Evolutionary conservation across 306 rosid genomes (phyloP).

Genomic region (Urtica urens): DNA sequence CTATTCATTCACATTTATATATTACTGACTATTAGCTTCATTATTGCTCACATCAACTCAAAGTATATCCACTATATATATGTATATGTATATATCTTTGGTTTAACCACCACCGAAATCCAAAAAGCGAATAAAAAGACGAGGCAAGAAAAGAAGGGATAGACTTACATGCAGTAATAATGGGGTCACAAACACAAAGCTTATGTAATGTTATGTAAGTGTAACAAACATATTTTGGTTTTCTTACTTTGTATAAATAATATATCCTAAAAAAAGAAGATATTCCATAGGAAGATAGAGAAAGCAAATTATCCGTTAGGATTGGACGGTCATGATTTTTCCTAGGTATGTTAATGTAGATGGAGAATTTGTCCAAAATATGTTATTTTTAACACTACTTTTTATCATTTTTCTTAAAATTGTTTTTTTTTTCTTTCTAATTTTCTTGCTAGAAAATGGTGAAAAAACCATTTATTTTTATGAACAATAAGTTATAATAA

Average conservation of each 20-base stretch:
- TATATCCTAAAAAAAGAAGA: too few relatives aligned
- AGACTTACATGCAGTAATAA: too few relatives aligned
- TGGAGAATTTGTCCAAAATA: too few relatives aligned
- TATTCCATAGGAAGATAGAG: too few relatives aligned
- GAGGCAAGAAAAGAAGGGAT: slow-evolving; percentile 11
- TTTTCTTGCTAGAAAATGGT: too few relatives aligned
- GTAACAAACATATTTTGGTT: slow-evolving; percentile 5
- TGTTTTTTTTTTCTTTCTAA: too few relatives aligned
- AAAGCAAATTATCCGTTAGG: background rate
- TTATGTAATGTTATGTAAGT: too few relatives aligned
- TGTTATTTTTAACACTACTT: too few relatives aligned
- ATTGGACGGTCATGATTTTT: slow-evolving; percentile 10
- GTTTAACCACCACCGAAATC: slow-evolving; percentile 39
- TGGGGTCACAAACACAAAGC: slow-evolving; percentile 14
- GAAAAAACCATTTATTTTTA: too few relatives aligned
- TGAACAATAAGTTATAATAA: too few relatives aligned
- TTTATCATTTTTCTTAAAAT: too few relatives aligned
- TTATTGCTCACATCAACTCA: slow-evolving; percentile 48
- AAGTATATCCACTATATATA: slow-evolving; percentile 26
- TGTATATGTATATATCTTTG: slow-evolving; percentile 4
- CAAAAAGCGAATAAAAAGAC: slow-evolving; percentile 17
- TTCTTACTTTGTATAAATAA: too few relatives aligned
- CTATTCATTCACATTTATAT: slow-evolving; percentile 26
- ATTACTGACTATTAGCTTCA: slow-evolving; percentile 25
- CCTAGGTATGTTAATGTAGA: background rate